Evolutionary conservation across 371 early-diverging fungal genomes (phyloP).

Genomic region (Mortierella sp.): DNA sequence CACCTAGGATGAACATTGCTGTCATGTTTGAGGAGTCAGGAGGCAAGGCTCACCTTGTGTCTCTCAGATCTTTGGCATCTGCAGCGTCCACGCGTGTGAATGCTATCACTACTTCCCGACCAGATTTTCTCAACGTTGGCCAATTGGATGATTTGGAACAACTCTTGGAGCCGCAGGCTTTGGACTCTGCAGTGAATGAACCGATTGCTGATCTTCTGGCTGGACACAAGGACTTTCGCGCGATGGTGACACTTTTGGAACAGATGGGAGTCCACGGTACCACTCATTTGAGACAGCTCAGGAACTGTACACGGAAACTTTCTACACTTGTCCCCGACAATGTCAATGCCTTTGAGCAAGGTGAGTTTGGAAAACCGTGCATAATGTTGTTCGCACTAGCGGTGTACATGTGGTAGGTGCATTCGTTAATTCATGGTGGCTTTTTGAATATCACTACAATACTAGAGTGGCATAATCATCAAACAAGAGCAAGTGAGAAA

Average conservation of each 20-base stretch:
- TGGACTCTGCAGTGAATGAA: constrained; percentile 19
- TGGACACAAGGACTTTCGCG: constrained; percentile 49
- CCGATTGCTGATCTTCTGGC: constrained; percentile 32
- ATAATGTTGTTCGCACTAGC: not conserved
- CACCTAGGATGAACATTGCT: constrained; percentile 34
- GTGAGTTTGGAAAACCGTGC: not conserved
- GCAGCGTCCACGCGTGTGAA: constrained; percentile 13
- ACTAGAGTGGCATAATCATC: constrained; percentile 53
- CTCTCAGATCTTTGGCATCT: constrained; percentile 23
- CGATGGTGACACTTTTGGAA: constrained; percentile 33
- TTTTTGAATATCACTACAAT: not conserved
- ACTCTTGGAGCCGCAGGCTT: constrained; percentile 8
- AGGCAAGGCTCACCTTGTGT: constrained; percentile 13
- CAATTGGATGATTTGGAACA: constrained; percentile 39
- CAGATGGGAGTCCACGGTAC: constrained; percentile 53
- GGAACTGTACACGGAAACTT: constrained; percentile 40
- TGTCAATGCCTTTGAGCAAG: constrained; percentile 53
- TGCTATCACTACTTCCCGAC: not conserved
- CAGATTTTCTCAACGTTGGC: constrained; percentile 32
- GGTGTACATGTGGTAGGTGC: not conserved
- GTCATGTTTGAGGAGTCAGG: constrained; percentile 34
- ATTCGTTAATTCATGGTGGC: not conserved
- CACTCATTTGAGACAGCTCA: constrained; percentile 38
- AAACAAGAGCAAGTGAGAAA: constrained; percentile 48
- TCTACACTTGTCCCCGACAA: constrained; percentile 33